phyloP scores from a whole-genome alignment of 164 flowering plant genomes.

The Magnolia kwangsiensis region DNA sequence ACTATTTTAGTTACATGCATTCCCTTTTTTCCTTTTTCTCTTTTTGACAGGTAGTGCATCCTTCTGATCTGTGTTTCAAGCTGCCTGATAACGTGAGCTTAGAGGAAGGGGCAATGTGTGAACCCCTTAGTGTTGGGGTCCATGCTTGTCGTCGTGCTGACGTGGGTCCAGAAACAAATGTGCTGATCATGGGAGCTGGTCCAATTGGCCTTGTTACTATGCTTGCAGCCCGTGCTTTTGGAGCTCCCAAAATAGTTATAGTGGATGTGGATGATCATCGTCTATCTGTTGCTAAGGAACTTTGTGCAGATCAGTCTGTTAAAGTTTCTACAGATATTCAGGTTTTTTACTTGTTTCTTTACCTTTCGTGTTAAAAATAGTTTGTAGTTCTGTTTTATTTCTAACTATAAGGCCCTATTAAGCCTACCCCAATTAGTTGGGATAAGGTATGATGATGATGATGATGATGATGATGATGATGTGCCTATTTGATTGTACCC shows the following conservation, averaged over 20 bases:
- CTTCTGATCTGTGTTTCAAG: constrained; percentile 84
- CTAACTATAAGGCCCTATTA: too few species aligned
- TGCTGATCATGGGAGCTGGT: constrained; percentile 88
- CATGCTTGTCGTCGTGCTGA: constrained; percentile 90
- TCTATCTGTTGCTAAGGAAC: constrained; percentile 74
- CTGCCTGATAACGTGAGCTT: constrained; percentile 90
- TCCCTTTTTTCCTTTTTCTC: not conserved
- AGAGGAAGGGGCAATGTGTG: constrained; percentile 99
- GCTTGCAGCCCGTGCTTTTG: constrained; percentile 92
- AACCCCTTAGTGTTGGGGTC: constrained; percentile 92
- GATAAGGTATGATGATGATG: too few species aligned
- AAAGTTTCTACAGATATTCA: constrained; percentile 64
- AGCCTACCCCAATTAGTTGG: too few species aligned
- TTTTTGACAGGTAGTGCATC: constrained; percentile 72
- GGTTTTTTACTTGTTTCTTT: constrained; percentile 29
- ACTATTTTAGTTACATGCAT: not conserved
- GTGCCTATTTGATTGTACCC: too few species aligned
- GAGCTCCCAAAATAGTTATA: constrained; percentile 69
- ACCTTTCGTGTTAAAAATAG: not conserved
- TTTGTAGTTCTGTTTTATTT: not conserved
- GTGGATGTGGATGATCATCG: constrained; percentile 83
- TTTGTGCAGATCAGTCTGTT: constrained; percentile 73
- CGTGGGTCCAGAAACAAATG: constrained; percentile 77
- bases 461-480: too few species aligned
- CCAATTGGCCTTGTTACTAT: constrained; percentile 94